A percentile compares a stretch with the other conserved stretches of the same genome.
phyloP scores from a whole-genome alignment of 2,329 filamentous ascomycete species.

The Pezicula neosporulosa region DNA sequence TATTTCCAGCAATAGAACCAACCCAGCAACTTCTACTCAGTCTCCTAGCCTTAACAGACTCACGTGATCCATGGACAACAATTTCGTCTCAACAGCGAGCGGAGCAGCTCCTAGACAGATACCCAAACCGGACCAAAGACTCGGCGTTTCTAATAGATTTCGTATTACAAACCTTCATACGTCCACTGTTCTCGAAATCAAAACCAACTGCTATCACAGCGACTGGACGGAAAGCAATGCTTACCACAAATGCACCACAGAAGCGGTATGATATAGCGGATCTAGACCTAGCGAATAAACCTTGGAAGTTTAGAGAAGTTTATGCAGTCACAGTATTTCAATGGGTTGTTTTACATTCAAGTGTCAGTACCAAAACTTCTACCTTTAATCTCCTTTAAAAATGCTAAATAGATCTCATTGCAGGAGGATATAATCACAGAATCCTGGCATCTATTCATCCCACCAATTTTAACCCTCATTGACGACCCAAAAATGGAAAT shows the following conservation, averaged over 20 bases:
- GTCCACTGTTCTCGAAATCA: constrained; percentile 61
- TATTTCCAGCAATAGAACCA: background rate
- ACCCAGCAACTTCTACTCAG: constrained; percentile 24
- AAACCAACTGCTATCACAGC: constrained; percentile 51
- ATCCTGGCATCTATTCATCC: constrained; percentile 67
- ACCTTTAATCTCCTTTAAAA: background rate
- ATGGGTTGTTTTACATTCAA: constrained; percentile 55
- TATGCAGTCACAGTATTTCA: constrained; percentile 52
- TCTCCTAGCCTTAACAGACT: constrained; percentile 30
- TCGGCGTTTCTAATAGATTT: constrained; percentile 46
- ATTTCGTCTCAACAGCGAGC: constrained; percentile 12
- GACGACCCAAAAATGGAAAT: constrained; percentile 57
- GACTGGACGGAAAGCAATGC: constrained; percentile 52
- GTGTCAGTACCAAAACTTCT: constrained; percentile 36
- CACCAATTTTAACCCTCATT: constrained; percentile 64
- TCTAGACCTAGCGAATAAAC: constrained; percentile 43
- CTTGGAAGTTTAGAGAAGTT: constrained; percentile 56
- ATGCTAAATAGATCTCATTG: background rate
- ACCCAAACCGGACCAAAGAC: background rate
- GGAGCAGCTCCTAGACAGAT: constrained; percentile 3
- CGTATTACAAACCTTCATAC: constrained; percentile 61
- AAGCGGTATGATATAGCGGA: constrained; percentile 30
- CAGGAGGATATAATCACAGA: constrained; percentile 42
- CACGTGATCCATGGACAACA: constrained; percentile 36
- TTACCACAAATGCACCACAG: constrained; percentile 34